These are phyloP conservation scores for Dendrocalamus latiflorus DNA, from an alignment of 202 grass and related monocot species.

Conservation along the genomic window DNA sequence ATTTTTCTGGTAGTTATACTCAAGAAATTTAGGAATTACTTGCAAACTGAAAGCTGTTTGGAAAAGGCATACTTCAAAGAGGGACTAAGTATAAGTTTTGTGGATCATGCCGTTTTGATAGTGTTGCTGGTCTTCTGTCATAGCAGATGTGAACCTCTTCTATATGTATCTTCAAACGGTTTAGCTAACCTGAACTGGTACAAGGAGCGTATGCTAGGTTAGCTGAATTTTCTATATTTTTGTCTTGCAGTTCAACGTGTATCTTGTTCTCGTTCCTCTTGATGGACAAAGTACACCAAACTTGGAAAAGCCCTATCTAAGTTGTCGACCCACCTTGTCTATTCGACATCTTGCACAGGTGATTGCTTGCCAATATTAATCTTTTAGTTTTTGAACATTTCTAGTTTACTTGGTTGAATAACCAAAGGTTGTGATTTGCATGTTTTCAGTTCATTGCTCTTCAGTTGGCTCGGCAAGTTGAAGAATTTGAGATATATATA, in stretches of 20 bases:
- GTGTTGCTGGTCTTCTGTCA: conserved; percentile 6
- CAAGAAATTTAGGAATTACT: not conserved
- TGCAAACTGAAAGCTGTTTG: conserved; percentile 26
- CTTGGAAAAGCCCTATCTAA: conserved; percentile 80
- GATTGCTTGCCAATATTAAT: conserved; percentile 26
- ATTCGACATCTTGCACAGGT: conserved; percentile 73
- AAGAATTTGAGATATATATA: conserved; percentile 80
- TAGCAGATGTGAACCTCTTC: conserved; percentile 3
- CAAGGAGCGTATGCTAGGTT: not conserved
- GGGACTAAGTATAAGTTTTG: not conserved
- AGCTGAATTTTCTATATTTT: conserved; percentile 14
- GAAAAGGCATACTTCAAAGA: not conserved
- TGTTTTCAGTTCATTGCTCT: conserved; percentile 69
- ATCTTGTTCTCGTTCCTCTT: conserved; percentile 63
- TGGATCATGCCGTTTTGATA: not conserved
- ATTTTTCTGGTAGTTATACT: not conserved
- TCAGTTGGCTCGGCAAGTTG: conserved; percentile 53
- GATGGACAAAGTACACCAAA: conserved; percentile 46
- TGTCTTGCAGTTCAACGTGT: conserved; percentile 65
- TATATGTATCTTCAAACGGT: not conserved
- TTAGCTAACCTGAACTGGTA: not conserved
- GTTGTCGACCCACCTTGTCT: conserved; percentile 60
- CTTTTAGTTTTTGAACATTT: conserved; percentile 2
- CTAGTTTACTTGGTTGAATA: conserved; percentile 7
- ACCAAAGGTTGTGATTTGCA: conserved; percentile 6